A percentile compares a stretch with the other conserved stretches of the same genome.
These are phyloP conservation scores for Scheffersomyces titani DNA, from an alignment of 1,139 yeast species.

Conservation along the genomic window DNA sequence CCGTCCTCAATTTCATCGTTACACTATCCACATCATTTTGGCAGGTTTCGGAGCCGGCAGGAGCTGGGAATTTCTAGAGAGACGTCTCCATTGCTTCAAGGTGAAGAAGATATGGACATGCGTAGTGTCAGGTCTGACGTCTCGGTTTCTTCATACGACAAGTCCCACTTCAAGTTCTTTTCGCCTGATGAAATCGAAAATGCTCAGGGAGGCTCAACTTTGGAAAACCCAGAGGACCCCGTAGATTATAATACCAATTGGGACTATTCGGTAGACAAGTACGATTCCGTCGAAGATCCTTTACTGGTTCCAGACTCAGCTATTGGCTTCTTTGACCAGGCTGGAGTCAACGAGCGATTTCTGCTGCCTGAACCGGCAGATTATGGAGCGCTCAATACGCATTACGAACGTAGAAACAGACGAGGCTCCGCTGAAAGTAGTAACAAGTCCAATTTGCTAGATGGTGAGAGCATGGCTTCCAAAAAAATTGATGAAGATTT, in stretches of 20 bases:
- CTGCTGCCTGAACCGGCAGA: conserved; percentile 16
- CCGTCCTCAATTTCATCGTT: conserved; percentile 90
- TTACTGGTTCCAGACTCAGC: neutral
- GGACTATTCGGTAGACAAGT: conserved; percentile 56
- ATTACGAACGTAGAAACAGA: conserved; percentile 31
- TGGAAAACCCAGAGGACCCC: conserved; percentile 57
- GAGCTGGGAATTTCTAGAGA: conserved; percentile 31
- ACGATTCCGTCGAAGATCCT: conserved; percentile 27
- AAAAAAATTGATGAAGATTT: conserved; percentile 37
- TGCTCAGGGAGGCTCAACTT: conserved; percentile 87
- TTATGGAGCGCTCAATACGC: conserved; percentile 38
- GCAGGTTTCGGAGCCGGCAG: conserved; percentile 28
- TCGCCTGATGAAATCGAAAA: conserved; percentile 77
- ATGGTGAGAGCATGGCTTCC: conserved; percentile 11
- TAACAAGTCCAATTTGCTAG: conserved; percentile 18
- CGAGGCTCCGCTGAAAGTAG: conserved; percentile 29
- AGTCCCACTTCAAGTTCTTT: conserved; percentile 69
- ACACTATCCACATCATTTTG: conserved; percentile 67
- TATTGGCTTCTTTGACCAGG: neutral
- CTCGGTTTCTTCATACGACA: conserved; percentile 33
- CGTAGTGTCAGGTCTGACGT: conserved; percentile 30
- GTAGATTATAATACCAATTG: conserved; percentile 71
- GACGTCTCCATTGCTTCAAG: conserved; percentile 38
- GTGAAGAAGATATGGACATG: conserved; percentile 26
- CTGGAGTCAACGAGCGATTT: neutral